phyloP scores from a whole-genome alignment of 345 rosid genomes.

The Gossypium longicalyx region DNA sequence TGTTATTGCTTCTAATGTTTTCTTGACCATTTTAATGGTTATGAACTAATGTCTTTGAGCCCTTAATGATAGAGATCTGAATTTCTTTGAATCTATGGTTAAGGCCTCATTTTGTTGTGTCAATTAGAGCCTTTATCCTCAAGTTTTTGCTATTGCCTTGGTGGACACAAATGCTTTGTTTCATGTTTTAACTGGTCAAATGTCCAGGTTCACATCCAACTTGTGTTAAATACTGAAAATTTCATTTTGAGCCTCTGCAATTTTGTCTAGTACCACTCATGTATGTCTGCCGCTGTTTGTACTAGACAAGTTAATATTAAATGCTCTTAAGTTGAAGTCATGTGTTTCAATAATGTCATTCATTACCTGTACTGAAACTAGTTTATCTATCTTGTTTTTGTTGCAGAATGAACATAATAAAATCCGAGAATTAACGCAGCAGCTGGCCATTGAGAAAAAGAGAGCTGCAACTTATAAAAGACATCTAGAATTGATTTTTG shows the following conservation, averaged over 20 bases:
- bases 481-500: slow-evolving; percentile 83
- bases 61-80: neutral
- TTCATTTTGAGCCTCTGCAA: neutral
- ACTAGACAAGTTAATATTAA: neutral
- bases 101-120: neutral
- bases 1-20: neutral
- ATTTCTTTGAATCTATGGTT: too few species aligned
- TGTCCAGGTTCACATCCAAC: neutral
- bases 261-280: neutral
- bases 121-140: neutral
- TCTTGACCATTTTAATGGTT: neutral
- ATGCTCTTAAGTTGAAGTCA: neutral
- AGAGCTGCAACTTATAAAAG: slow-evolving; percentile 84
- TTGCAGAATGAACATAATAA: slow-evolving; percentile 88
- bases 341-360: neutral
- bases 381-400: slow-evolving; percentile 3
- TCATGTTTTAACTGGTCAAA: neutral
- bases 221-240: neutral
- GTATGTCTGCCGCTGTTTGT: too few species aligned
- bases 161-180: neutral
- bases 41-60: neutral
- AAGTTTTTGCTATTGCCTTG: neutral
- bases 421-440: slow-evolving; percentile 87
- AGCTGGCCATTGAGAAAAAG: slow-evolving; percentile 85
- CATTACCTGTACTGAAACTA: slow-evolving; percentile 6